These are phyloP conservation scores for Ilex asprella DNA, from an alignment of 257 asterid genomes.

Conservation along the genomic window DNA sequence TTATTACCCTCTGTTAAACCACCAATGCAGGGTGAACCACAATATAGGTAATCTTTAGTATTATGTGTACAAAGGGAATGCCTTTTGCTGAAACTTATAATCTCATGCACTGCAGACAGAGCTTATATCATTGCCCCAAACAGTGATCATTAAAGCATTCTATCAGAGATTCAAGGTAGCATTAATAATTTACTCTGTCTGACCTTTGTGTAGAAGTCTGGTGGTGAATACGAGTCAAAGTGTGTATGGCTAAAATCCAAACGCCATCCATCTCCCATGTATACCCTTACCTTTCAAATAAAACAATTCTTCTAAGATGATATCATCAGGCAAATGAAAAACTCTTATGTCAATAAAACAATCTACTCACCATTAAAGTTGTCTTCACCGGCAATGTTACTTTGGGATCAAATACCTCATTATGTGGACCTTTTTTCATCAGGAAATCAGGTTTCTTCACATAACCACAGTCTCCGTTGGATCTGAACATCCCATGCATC, in stretches of 20 bases:
- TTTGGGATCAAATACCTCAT: conserved; percentile 71
- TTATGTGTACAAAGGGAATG: background rate
- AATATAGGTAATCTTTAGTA: background rate
- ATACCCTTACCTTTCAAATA: conserved; percentile 51
- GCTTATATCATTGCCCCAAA: background rate
- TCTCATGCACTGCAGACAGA: no score
- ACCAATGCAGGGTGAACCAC: background rate
- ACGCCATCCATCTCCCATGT: conserved; percentile 97
- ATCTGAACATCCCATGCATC: conserved; percentile 96
- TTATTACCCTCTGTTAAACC: background rate
- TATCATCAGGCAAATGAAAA: background rate
- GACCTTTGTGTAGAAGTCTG: conserved; percentile 93
- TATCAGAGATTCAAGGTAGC: background rate
- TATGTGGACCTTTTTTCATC: conserved; percentile 36
- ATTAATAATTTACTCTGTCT: background rate
- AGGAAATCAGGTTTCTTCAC: conserved; percentile 72
- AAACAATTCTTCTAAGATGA: background rate
- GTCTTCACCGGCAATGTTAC: conserved; percentile 54
- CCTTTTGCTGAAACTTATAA: background rate
- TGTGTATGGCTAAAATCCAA: conserved; percentile 95
- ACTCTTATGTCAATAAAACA: background rate
- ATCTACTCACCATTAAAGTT: conserved; percentile 59
- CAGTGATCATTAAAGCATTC: background rate
- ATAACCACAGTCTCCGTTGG: conserved; percentile 88
- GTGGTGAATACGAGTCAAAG: conserved; percentile 86